Base-by-base conservation (phyloP, 2,329 filamentous ascomycete species). In the Catunica adiposa region DNA sequence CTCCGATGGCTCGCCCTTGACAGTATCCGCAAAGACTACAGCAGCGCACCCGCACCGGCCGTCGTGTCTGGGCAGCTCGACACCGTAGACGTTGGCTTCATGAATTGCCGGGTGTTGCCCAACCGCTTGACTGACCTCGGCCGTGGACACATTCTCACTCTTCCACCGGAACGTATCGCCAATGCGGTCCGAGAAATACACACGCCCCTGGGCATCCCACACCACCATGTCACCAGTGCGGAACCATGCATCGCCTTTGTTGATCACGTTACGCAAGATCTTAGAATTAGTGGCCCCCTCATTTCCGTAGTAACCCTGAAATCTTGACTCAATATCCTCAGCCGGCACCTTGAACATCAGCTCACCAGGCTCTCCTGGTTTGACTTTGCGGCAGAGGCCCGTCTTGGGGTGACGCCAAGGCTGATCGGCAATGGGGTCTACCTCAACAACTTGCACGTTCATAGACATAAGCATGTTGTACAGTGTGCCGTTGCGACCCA, bases 71-170 rank as follows among this genome's bases (percentile, higher is more conserved):
- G 88, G 88, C 6, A 94, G 68, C 44, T 79, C 67, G 1, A 94
- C 85, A 38, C 88, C 88, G 63, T 94, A 94, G 26, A 94, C 88
- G 62, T 94, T 94, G 31, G 86, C 84, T 69, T 94, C 88, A 31
- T 76, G 71, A 14, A 94, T 73, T 1, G 72, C 71, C 0, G 80
- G 71, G 64, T 89, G 83, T 0, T 72, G 68, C 14, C 85, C 83
- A 0, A 95, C 68, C 0, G 79, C 79, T 64, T 89, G 79, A n/a
- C 83, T 78, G 17, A 94, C 89, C 66, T 95, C 88, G 52, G 77
- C 80, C 0, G 86, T 89, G 2, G 84, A 87, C 1, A 90, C 84
- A 62, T 90, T 90, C 67, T 90, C 85, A 53, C 81, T 82, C 70
- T 92, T 87, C 84, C 84, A 88, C 51, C 84, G 78, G 69, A 83